Evolutionary conservation across 495 filamentous ascomycete genomes (phyloP).

Genomic region (Astrocystis sublimbata): DNA sequence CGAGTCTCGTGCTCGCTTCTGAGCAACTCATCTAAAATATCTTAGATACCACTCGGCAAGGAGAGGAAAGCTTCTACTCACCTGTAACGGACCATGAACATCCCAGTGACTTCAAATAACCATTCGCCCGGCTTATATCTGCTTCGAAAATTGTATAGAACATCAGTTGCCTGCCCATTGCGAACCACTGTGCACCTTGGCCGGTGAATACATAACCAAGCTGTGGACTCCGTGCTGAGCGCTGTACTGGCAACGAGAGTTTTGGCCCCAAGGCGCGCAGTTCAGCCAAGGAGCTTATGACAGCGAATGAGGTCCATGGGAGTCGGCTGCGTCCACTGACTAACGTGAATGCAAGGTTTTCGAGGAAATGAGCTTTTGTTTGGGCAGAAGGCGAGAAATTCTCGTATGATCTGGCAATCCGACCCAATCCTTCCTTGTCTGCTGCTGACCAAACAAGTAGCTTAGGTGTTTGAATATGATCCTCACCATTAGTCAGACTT

Average conservation of each 20-base stretch:
- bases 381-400: not conserved
- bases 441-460: slow-evolving; percentile 30
- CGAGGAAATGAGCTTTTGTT: slow-evolving; percentile 16
- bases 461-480: slow-evolving; percentile 16
- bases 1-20: not conserved
- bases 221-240: not conserved
- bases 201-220: slow-evolving; percentile 40
- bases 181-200: slow-evolving; percentile 46
- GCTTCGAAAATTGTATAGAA: slow-evolving; percentile 11
- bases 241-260: slow-evolving; percentile 9
- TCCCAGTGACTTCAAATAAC: slow-evolving; percentile 20
- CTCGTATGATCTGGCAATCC: slow-evolving; percentile 12
- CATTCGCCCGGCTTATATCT: slow-evolving; percentile 21
- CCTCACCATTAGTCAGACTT: slow-evolving; percentile 1
- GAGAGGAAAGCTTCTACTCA: slow-evolving; percentile 7
- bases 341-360: slow-evolving; percentile 32
- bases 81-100: slow-evolving; percentile 30
- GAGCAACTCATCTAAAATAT: slow-evolving; percentile 15
- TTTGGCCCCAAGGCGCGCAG: not conserved
- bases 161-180: slow-evolving; percentile 50
- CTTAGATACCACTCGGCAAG: not conserved
- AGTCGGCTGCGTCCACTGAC: slow-evolving; percentile 27
- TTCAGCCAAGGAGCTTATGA: not conserved
- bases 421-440: slow-evolving; percentile 24
- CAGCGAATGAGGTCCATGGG: slow-evolving; percentile 26